These are phyloP conservation scores for Cercospora canescens DNA, from an alignment of 2,329 filamentous ascomycete species.

Conservation along the genomic window DNA sequence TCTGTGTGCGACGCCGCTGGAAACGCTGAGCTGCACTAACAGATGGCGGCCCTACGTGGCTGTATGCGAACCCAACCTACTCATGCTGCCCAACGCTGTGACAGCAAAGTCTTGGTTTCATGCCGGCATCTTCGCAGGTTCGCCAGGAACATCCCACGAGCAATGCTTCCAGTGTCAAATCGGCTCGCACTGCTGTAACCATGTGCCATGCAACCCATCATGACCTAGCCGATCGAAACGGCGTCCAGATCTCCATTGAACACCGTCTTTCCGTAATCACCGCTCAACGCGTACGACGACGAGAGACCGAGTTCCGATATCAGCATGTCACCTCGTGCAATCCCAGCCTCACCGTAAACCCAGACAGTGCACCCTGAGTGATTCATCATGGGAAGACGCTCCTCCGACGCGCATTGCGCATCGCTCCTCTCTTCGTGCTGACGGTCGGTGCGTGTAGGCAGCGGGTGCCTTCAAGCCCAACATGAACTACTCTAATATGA, in stretches of 20 bases:
- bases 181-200: not conserved
- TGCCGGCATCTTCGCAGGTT: conserved; percentile 2
- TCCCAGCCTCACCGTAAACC: not conserved
- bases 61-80: conserved; percentile 3
- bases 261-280: conserved; percentile 7
- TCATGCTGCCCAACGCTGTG: conserved; percentile 8
- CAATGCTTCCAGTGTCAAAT: not conserved
- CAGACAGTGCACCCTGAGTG: not conserved
- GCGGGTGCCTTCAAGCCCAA: conserved; percentile 23
- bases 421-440: conserved; percentile 5
- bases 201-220: conserved; percentile 11
- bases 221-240: conserved; percentile 14
- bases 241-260: conserved; percentile 5
- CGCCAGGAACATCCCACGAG: conserved; percentile 9
- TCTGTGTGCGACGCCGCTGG: not conserved
- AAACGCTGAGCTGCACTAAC: not conserved
- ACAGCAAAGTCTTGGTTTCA: conserved; percentile 2
- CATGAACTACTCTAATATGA: conserved; percentile 49
- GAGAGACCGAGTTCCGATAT: conserved; percentile 5
- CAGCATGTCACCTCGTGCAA: conserved; percentile 10
- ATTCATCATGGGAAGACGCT: conserved; percentile 15
- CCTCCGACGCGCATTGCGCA: conserved; percentile 11
- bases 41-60: conserved; percentile 2
- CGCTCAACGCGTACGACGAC: not conserved
- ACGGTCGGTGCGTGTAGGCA: conserved; percentile 8